Conservation (phyloP, 495 filamentous ascomycete genomes). For the Aspergillus bridgeri region DNA sequence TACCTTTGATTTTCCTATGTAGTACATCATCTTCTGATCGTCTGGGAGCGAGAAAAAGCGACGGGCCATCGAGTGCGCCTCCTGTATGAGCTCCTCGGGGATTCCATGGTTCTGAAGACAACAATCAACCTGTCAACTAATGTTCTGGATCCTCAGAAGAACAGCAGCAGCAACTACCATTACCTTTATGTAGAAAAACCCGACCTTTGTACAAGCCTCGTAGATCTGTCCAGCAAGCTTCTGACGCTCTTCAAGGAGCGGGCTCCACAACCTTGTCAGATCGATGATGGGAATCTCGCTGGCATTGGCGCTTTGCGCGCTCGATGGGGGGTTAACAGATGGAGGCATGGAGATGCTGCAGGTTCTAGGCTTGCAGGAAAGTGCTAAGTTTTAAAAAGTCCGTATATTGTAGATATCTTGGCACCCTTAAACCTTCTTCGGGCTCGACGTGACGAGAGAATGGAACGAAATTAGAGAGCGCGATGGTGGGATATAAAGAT, state of each 20-base stretch:
- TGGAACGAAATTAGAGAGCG: too few species aligned
- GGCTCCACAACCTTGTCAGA: slow-evolving; percentile 27
- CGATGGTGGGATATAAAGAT: too few species aligned
- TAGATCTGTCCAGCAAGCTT: slow-evolving; percentile 37
- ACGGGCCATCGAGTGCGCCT: slow-evolving; percentile 37
- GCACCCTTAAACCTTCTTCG: too few species aligned
- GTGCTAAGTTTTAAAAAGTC: too few species aligned
- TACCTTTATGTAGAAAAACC: slow-evolving; percentile 56
- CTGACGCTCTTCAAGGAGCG: slow-evolving; percentile 25
- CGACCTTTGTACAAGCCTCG: slow-evolving; percentile 49
- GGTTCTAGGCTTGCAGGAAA: too few species aligned
- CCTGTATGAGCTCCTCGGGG: slow-evolving; percentile 28
- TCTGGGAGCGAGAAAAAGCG: slow-evolving; percentile 47
- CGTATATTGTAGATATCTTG: too few species aligned
- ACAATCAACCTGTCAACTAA: slow-evolving; percentile 17
- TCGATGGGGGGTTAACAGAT: neutral
- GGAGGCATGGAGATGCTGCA: neutral
- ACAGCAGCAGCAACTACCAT: too few species aligned
- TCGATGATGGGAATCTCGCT: slow-evolving; percentile 43
- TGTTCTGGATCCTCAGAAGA: too few species aligned
- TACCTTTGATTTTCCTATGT: slow-evolving; percentile 36
- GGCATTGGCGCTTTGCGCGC: slow-evolving; percentile 3
- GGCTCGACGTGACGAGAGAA: too few species aligned
- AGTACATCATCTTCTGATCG: slow-evolving; percentile 45
- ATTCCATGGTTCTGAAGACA: slow-evolving; percentile 35